Evolutionary conservation across 2,329 filamentous ascomycete species (phyloP), one percentile per base, ranked within the genome.

Genomic region (Sclerotinia glacialis): DNA sequence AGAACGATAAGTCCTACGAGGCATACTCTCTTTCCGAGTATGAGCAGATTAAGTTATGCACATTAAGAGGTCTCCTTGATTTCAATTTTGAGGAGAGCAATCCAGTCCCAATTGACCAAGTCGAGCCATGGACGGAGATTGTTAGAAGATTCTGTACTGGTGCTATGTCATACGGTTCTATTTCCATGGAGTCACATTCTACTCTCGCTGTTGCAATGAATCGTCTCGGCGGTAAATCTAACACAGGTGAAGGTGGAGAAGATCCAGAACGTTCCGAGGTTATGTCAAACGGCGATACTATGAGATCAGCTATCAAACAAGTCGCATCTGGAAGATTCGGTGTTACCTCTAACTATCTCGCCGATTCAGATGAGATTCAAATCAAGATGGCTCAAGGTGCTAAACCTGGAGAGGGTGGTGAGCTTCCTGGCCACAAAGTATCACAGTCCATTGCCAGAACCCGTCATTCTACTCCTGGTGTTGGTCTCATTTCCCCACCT

Each of bases 381-480:
- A 98, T 98, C 81, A 98, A 98, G 86, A 98, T 98, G 94, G 94
- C 94, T 12, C 94, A 98, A 80, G 94, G 94, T 78, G 94, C 94
- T 70, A 98, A 98, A 85, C 94, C 94, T 66, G 94, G 94, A 79
- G 94, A 98, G 80, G 94, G 94, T 82, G 94, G 94, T 85, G 94
- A 98, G 80, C 86, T 98, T 76, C 94, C 94, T 60, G 94, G 94
- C 50, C 93, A 97, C 84, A 98, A 98, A 82, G 94, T 98, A 37
- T 95, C 93, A 69, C 91, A 91, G 76, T 91, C 92, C 8, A 98
- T 98, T 78, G 94, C 92, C 67, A 90, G 92, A 74, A 98, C 94
- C 67, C 90, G 94, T 78, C 93, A 97, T 82, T 98, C 94, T 12
- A 98, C 94, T 7, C 93, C 94, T 71, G 94, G 94, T 79, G 94